phyloP scores from a whole-genome alignment of 2,329 filamentous ascomycete species.

The Fusarium sambucinum region DNA sequence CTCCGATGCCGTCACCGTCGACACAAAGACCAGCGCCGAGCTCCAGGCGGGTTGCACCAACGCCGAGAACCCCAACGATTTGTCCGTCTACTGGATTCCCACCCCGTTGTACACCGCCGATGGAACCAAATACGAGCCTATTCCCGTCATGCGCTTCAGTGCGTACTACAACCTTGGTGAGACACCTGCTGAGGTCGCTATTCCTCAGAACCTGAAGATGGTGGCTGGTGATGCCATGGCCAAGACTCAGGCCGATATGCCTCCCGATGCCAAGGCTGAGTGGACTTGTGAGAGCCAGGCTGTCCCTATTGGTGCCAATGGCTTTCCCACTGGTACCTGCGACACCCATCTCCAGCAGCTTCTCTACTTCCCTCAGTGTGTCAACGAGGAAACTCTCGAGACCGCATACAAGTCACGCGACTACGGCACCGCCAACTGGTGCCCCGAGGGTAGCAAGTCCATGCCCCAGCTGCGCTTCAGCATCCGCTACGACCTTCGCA shows the following conservation, averaged over 20 bases:
- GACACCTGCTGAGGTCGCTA: conserved; percentile 55
- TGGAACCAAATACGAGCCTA: conserved; percentile 50
- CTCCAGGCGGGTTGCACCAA: conserved; percentile 60
- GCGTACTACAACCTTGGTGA: conserved; percentile 60
- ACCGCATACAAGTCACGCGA: conserved; percentile 38
- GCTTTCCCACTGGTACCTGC: conserved; percentile 37
- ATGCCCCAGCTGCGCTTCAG: conserved; percentile 63
- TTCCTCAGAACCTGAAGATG: conserved; percentile 58
- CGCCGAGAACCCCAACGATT: conserved; percentile 60
- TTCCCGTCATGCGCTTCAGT: conserved; percentile 55
- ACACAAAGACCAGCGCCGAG: conserved; percentile 47
- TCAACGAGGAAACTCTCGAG: conserved; percentile 42
- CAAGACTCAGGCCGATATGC: conserved; percentile 23
- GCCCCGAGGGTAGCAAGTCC: conserved; percentile 58
- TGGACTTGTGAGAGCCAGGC: conserved; percentile 52
- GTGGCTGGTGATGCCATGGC: conserved; percentile 55
- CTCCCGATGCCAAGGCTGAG: conserved; percentile 47
- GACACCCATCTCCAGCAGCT: conserved; percentile 39
- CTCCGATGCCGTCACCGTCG: conserved; percentile 49
- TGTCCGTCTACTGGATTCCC: conserved; percentile 60
- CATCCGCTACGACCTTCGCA: conserved; percentile 60
- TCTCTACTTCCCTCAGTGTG: conserved; percentile 44
- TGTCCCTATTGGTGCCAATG: conserved; percentile 40
- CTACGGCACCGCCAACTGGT: conserved; percentile 49
- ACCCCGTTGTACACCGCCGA: conserved; percentile 55